These are phyloP conservation scores for Fusarium dlaminii DNA, from an alignment of 2,329 filamentous ascomycete species.

Conservation along the genomic window DNA sequence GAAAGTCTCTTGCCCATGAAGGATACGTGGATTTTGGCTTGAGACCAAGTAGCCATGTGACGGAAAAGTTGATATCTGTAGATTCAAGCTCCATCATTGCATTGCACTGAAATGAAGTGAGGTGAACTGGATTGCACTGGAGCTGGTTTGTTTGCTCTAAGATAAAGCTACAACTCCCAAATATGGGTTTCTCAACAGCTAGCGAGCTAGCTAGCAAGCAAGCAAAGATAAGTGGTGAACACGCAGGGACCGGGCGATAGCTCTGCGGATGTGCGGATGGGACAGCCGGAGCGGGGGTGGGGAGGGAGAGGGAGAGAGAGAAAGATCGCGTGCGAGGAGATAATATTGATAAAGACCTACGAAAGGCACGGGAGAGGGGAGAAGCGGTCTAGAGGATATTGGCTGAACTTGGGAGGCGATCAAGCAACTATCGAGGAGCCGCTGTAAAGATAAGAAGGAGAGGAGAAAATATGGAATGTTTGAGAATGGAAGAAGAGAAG, in stretches of 20 bases:
- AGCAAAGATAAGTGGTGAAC: constrained; percentile 13
- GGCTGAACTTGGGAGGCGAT: not conserved
- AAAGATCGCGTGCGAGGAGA: constrained; percentile 21
- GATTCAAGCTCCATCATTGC: constrained; percentile 42
- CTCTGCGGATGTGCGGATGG: constrained; percentile 4
- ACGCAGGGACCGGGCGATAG: constrained; percentile 19
- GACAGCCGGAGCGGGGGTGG: constrained; percentile 35
- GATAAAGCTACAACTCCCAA: constrained; percentile 30
- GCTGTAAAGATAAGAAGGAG: not conserved
- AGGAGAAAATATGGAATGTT: not conserved
- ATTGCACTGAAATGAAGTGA: constrained; percentile 9
- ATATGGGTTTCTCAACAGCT: constrained; percentile 11
- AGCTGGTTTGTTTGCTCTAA: constrained; percentile 32
- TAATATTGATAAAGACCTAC: not conserved
- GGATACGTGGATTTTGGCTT: constrained; percentile 39
- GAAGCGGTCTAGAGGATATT: not conserved
- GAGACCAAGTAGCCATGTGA: constrained; percentile 44
- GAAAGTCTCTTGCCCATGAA: constrained; percentile 38
- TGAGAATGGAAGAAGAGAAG: constrained; percentile 8
- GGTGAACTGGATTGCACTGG: not conserved
- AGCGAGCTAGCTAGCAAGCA: constrained; percentile 13
- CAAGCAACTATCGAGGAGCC: constrained; percentile 7
- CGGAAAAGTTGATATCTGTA: constrained; percentile 41
- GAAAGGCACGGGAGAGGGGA: not conserved
- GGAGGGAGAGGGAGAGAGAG: not conserved